Base-by-base conservation (phyloP, 768 basidiomycete species). In the Candolleomyces efflorescens region DNA sequence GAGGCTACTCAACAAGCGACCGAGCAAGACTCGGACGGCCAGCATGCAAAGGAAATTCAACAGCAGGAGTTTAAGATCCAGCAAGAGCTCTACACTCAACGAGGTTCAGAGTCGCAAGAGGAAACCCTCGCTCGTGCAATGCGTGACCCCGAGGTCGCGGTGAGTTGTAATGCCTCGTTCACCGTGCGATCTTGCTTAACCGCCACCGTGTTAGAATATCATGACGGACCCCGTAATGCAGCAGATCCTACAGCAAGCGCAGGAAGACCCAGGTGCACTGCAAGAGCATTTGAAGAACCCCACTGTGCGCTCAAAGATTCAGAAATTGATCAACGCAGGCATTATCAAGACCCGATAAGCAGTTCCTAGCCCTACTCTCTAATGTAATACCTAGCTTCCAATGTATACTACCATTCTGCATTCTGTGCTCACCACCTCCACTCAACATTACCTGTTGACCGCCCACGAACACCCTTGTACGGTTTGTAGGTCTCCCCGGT, bases 281-380 rank as follows among this genome's bases (percentile, higher is more conserved):
- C 89, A 92, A 70, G 93, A 97, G 64, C 96, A 99, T 74, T 89
- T 98, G 89, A 93, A 94, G 83, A 97, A 95, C 67, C 88, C 92
- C 7, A 71, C 78, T 36, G 86, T 95, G 32, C 82, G 82, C 43
- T 71, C 78, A 56, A 96, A 95, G 79, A 91, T 97, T 61, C 81
- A 85, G 77, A 95, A 95, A 74, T 79, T 98, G 49, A 78, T 96
- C 66, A 90, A 92, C 57, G 94, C 94, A 26, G 96, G 95, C 57
- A 91, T 98, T 67, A 95, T 98, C 76, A 85, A 82, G 75, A 94
- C 94, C 27, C 79, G 90, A 65, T 90, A 74, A 84, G 60, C 44
- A 43, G 24, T 11, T 39, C 17, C n/a, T 45, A 18, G 44, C 38
- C 20, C 36, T 59, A 44, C 46, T 47, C 59, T 39, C 36, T 53